These are phyloP conservation scores for Perkinsus olseni DNA, from an alignment of 169 alveolate genomes.

Conservation along the genomic window DNA sequence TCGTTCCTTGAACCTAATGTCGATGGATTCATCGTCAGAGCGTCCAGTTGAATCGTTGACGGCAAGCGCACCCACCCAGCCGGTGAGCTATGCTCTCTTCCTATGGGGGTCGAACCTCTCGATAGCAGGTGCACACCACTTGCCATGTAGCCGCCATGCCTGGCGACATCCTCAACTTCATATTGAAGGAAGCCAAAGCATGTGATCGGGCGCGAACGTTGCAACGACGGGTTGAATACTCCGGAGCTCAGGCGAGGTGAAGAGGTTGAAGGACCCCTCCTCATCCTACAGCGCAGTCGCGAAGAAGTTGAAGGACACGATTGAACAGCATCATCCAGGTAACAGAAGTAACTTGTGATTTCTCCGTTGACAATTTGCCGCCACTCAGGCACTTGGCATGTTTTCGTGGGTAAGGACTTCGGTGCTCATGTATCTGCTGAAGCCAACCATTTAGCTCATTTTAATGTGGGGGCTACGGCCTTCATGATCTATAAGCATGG, in stretches of 20 bases:
- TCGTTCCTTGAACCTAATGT: no score
- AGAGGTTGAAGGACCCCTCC: background rate
- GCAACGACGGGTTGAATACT: background rate
- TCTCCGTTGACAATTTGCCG: background rate
- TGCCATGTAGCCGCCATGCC: no score
- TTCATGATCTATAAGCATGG: background rate
- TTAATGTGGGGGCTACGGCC: background rate
- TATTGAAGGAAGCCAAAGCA: background rate
- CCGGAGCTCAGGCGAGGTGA: background rate
- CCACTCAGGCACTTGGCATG: background rate
- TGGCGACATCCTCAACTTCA: background rate
- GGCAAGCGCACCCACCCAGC: no score
- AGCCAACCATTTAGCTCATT: background rate
- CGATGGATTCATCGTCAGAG: no score
- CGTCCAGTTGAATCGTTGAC: no score
- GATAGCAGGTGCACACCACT: no score
- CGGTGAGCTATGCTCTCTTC: no score
- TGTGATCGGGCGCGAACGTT: background rate
- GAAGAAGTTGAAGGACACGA: background rate
- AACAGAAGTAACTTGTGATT: no score
- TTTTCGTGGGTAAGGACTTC: background rate
- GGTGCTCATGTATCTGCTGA: background rate
- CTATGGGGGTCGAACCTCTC: no score
- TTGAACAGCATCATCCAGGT: background rate
- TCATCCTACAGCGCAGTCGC: background rate